These are phyloP conservation scores for Sporobolus alterniflorus DNA, from an alignment of 202 grass and related monocot species.

Conservation along the genomic window DNA sequence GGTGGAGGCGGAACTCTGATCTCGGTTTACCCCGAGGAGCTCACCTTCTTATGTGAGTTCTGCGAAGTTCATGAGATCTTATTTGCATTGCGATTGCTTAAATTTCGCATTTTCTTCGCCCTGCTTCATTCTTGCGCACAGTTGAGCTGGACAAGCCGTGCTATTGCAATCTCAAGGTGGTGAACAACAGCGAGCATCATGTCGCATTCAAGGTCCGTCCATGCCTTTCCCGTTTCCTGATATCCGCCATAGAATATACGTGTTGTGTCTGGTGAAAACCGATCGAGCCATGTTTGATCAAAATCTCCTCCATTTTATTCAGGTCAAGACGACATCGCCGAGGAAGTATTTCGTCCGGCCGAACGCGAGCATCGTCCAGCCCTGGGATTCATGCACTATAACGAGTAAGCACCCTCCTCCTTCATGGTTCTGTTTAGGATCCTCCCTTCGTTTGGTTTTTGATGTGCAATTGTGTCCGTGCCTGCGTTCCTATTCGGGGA, in stretches of 20 bases:
- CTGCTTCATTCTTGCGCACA: constrained; percentile 33
- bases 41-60: constrained; percentile 84
- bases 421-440: constrained; percentile 21
- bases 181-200: constrained; percentile 98
- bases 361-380: constrained; percentile 84
- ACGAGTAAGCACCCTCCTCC: constrained; percentile 55
- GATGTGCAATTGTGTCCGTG: constrained; percentile 11
- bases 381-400: constrained; percentile 96
- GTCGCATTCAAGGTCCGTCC: constrained; percentile 95
- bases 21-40: constrained; percentile 89
- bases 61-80: constrained; percentile 4
- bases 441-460: constrained; percentile 21
- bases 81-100: constrained; percentile 19
- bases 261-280: not conserved
- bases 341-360: constrained; percentile 99
- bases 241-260: not conserved
- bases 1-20: constrained; percentile 75
- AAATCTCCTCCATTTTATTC: constrained; percentile 24
- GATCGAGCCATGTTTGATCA: constrained; percentile 28
- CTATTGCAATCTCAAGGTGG: constrained; percentile 96
- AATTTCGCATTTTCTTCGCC: constrained; percentile 20
- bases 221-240: constrained; percentile 12
- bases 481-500: constrained; percentile 25
- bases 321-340: constrained; percentile 99
- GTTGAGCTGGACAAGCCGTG: constrained; percentile 96